Evolutionary conservation across 805 yeast genomes (phyloP).

Genomic region (Zygosaccharomyces rouxii): DNA sequence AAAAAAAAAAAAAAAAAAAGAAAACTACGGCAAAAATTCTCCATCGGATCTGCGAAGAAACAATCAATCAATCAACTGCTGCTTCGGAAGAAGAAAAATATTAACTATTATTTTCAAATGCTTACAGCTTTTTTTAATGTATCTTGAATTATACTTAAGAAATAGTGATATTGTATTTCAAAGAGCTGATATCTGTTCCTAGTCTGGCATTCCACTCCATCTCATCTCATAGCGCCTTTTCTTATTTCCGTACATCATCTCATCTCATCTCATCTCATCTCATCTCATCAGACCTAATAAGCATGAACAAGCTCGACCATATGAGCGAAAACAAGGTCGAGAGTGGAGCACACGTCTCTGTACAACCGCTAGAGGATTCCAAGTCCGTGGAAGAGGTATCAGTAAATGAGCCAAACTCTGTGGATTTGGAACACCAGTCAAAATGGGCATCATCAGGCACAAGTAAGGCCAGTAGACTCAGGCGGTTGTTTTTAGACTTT

Average conservation of each 20-base stretch:
- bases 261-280: neutral
- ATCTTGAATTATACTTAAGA: neutral
- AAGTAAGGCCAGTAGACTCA: neutral
- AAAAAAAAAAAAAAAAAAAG: too few species aligned
- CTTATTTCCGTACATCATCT: neutral
- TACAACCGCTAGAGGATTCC: neutral
- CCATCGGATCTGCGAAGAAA: too few species aligned
- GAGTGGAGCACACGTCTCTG: neutral
- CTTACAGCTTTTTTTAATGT: neutral
- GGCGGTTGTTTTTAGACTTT: slow-evolving; percentile 6
- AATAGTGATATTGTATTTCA: neutral
- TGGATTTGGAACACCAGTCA: neutral
- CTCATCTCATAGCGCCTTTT: neutral
- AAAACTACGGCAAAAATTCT: too few species aligned
- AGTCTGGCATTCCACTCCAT: neutral
- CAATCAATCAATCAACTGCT: too few species aligned
- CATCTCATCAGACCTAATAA: neutral
- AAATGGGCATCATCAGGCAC: neutral
- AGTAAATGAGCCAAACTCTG: neutral
- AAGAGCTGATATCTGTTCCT: neutral
- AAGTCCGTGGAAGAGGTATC: neutral
- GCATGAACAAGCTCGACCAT: neutral
- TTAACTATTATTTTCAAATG: too few species aligned
- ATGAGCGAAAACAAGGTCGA: neutral
- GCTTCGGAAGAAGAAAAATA: too few species aligned